Conservation (phyloP, 2,329 filamentous ascomycete species). For the Xylariaceae sp. region DNA sequence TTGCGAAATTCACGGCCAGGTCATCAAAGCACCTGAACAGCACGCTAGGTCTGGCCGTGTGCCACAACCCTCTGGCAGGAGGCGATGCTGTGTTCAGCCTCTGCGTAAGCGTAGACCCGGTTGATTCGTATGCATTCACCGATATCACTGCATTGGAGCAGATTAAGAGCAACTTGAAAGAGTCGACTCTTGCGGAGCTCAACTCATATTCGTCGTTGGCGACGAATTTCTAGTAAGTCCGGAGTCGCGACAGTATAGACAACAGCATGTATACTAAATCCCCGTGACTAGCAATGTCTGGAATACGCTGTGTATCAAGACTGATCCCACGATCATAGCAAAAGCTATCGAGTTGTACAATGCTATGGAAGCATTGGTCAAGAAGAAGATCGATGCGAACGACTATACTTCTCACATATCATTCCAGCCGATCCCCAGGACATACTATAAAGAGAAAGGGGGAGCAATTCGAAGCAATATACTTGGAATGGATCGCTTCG, state of each 20-base stretch:
- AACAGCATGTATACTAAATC: not conserved
- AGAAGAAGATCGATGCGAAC: not conserved
- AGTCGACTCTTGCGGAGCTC: not conserved
- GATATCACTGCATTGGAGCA: not conserved
- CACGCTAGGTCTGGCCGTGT: not conserved
- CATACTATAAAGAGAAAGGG: not conserved
- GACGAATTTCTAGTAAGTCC: not conserved
- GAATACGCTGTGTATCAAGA: not conserved
- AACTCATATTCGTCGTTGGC: not conserved
- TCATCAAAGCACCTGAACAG: not conserved
- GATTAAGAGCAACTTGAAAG: not conserved
- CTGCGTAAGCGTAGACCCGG: not conserved
- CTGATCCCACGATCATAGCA: not conserved
- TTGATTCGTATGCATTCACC: not conserved
- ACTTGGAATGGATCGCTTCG: not conserved
- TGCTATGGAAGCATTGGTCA: not conserved
- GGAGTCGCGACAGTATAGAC: not conserved
- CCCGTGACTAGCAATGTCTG: not conserved
- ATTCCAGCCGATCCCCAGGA: not conserved
- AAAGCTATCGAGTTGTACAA: not conserved
- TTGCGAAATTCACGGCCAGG: not conserved
- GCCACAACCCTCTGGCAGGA: not conserved
- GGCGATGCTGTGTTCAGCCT: not conserved
- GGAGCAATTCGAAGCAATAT: not conserved
- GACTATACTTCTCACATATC: not conserved